These are phyloP conservation scores for Aspergillus ustus DNA, from an alignment of 2,329 filamentous ascomycete genomes.

Conservation along the genomic window DNA sequence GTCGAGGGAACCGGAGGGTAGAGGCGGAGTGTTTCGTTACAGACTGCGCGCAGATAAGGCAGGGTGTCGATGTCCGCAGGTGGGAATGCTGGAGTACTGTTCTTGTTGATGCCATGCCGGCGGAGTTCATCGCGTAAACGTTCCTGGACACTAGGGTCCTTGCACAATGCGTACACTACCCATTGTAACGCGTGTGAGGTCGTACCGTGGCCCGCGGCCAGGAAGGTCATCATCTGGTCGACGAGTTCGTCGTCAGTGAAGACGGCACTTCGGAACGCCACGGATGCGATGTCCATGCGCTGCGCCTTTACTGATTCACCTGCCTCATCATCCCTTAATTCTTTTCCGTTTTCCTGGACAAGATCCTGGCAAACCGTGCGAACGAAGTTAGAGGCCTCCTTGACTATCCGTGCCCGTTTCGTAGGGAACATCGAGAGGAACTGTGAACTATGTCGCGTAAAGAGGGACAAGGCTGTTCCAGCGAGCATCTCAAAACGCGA, in stretches of 20 bases:
- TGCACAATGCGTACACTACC: not conserved
- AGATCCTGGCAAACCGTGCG: too few species aligned
- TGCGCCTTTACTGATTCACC: too few species aligned
- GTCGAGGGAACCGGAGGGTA: not conserved
- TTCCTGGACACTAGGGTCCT: not conserved
- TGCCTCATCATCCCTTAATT: too few species aligned
- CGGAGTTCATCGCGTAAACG: not conserved
- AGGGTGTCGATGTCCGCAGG: not conserved
- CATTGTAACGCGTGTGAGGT: not conserved
- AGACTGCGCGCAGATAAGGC: not conserved
- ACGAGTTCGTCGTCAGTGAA: not conserved
- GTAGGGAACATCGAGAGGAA: too few species aligned
- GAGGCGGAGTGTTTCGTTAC: not conserved
- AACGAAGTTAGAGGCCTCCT: too few species aligned
- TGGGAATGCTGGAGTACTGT: too few species aligned
- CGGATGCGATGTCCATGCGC: not conserved
- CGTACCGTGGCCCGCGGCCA: not conserved
- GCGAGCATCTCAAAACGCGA: too few species aligned
- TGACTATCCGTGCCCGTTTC: too few species aligned
- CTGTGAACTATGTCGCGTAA: too few species aligned
- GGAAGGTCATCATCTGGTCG: constrained; percentile 7
- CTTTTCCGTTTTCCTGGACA: too few species aligned
- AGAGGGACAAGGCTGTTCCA: too few species aligned
- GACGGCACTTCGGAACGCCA: not conserved
- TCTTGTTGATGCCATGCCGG: too few species aligned